Evolutionary conservation across 2,329 filamentous ascomycete species (phyloP).

Genomic region (Cryphonectria carpinicola): DNA sequence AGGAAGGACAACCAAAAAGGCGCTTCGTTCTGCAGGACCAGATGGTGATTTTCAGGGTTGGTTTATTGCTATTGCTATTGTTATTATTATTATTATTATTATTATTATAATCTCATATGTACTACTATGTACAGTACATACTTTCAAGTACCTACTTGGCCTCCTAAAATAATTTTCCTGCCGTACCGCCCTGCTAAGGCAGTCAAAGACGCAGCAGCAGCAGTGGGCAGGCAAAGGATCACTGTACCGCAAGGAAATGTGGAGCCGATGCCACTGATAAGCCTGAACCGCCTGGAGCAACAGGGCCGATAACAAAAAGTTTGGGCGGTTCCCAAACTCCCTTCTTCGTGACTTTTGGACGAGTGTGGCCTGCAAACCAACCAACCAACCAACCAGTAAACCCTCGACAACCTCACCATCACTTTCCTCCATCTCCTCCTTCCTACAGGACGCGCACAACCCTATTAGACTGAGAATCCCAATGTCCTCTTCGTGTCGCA

Average conservation of each 20-base stretch:
- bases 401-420: not conserved
- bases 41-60: not conserved
- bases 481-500: not conserved
- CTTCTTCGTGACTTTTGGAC: not conserved
- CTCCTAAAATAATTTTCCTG: not conserved
- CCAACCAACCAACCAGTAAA: not conserved
- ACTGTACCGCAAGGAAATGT: not conserved
- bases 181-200: not conserved
- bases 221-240: not conserved
- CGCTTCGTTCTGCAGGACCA: not conserved
- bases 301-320: conserved; percentile 6
- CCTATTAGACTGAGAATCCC: not conserved
- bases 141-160: not conserved
- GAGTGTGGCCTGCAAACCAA: not conserved
- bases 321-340: not conserved
- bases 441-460: not conserved
- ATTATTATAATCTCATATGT: not conserved
- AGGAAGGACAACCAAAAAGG: not conserved
- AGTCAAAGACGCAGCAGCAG: not conserved
- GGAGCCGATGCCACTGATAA: not conserved
- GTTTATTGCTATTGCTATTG: not conserved
- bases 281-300: not conserved
- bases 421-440: not conserved
- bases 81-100: not conserved
- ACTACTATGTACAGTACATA: not conserved